Conservation (phyloP, 1,284 basidiomycete genomes). For the Puccinia coronata region DNA sequence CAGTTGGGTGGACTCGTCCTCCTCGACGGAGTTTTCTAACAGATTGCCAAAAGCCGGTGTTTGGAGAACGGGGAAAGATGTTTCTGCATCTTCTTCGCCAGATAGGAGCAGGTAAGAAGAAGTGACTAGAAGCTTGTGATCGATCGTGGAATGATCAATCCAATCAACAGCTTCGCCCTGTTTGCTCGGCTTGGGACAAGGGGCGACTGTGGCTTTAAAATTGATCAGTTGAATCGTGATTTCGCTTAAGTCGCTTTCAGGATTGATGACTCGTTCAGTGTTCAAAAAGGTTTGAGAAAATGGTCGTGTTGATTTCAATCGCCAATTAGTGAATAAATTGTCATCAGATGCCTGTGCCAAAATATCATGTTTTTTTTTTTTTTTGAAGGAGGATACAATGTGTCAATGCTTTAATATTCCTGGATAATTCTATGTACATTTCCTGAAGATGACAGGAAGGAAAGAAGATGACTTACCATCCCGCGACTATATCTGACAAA, state of each 20-base stretch:
- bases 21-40: neutral
- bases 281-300: neutral
- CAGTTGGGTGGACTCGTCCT: neutral
- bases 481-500: constrained; percentile 36
- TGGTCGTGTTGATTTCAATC: constrained; percentile 17
- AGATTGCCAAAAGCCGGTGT: neutral
- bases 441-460: neutral
- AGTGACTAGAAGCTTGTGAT: constrained; percentile 21
- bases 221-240: constrained; percentile 27
- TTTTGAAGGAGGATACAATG: neutral
- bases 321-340: constrained; percentile 30
- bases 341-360: constrained; percentile 15
- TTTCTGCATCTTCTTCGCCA: neutral
- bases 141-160: constrained; percentile 9
- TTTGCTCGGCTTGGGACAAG: neutral
- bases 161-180: neutral
- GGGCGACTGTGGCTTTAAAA: constrained; percentile 7
- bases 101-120: constrained; percentile 22
- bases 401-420: neutral
- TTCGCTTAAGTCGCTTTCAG: constrained; percentile 13
- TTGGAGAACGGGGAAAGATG: constrained; percentile 15
- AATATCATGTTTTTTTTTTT: too few species aligned
- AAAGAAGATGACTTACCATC: constrained; percentile 11
- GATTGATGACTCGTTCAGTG: neutral
- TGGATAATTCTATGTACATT: neutral